phyloP scores from a whole-genome alignment of 148 eudicot genomes.

The Amaranthus palmeri region DNA sequence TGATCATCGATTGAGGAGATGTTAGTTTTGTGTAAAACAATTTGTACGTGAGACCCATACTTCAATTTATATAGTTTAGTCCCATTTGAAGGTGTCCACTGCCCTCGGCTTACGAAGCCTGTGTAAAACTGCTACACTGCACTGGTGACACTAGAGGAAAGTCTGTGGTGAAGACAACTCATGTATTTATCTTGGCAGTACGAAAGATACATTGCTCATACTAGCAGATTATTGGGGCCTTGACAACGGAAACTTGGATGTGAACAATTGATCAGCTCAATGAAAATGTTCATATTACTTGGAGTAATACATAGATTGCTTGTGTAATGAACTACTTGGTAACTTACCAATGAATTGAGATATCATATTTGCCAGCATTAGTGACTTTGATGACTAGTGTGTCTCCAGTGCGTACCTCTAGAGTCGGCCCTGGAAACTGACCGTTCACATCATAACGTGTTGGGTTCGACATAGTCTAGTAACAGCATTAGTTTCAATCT shows the following conservation, averaged over 20 bases:
- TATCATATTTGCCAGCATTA: slow-evolving; percentile 61
- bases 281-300: too few species aligned
- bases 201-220: slow-evolving; percentile 75
- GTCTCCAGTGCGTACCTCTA: slow-evolving; percentile 68
- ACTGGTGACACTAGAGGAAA: too few species aligned
- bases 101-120: too few species aligned
- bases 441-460: slow-evolving; percentile 73
- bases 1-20: too few species aligned
- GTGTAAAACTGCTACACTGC: too few species aligned
- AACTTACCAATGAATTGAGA: slow-evolving; percentile 78
- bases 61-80: too few species aligned
- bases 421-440: slow-evolving; percentile 77
- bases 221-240: slow-evolving; percentile 75
- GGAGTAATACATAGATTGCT: too few species aligned
- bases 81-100: too few species aligned
- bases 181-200: slow-evolving; percentile 33
- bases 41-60: too few species aligned
- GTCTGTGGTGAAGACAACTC: too few species aligned
- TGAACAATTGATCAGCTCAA: too few species aligned
- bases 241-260: slow-evolving; percentile 65
- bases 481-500: slow-evolving; percentile 64
- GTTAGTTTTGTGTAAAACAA: too few species aligned
- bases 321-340: neutral
- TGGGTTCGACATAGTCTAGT: slow-evolving; percentile 65
- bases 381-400: slow-evolving; percentile 55